Evolutionary conservation across 2,329 filamentous ascomycete species (phyloP), one percentile per base, ranked within the genome.

Genomic region (Pseudogymnoascus sp.): DNA sequence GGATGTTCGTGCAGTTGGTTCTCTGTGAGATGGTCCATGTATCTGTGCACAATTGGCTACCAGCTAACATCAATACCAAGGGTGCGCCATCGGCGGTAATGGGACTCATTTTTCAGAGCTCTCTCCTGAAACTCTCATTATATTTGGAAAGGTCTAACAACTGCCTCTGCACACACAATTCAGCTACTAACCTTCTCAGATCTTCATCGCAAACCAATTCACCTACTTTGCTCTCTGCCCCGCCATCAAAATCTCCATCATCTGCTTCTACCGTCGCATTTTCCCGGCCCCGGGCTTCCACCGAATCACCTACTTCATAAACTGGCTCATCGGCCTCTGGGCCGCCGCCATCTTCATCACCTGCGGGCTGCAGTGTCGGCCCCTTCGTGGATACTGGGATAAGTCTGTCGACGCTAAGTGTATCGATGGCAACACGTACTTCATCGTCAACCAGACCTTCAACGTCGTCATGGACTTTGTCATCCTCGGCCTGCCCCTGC

Each of bases 321-420:
- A 59, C 8, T 69, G 67, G 67, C 64, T 60, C 7, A 61, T 68
- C 48, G 55, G 58, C 2, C 64, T 64, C 1, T 66, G 62, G 60
- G 45, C 27, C 27, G 27, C 45, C 27, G 45, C 27, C n/a, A 55
- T 55, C 27, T 55, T 55, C 45, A 42, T 45, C 13, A 63, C 66
- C 42, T 68, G 64, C 27, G 63, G 65, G 3, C 67, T 66, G 1
- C 65, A 64, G 13, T 69, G 66, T 52, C 42, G 60, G 2, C 65
- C 66, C 0, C 48, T 66, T 10, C 61, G 60, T 1, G 67, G 55
- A 59, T 68, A 63, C 63, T 69, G 65, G 52, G 64, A 69, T 25
- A 64, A 63, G 36, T 64, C 65, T 1, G 63, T 67, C 13, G 60
- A 62, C 5, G 65, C 62, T 4, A 9, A 37, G 13, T 68, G 66